phyloP scores from a whole-genome alignment of 257 asterid species.

The Coffea canephora region DNA sequence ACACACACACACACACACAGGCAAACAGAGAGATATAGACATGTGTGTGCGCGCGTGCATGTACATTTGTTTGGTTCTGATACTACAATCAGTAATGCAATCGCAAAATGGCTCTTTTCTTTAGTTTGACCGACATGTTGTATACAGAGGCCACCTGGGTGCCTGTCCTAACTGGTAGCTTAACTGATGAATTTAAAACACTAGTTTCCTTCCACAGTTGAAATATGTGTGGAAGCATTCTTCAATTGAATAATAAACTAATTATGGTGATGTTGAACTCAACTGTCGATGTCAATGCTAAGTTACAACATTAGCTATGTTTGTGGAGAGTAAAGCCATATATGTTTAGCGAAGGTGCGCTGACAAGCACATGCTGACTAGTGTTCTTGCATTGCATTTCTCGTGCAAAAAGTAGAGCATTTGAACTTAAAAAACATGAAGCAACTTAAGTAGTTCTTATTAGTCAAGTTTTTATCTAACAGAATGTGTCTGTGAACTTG shows the following conservation, averaged over 20 bases:
- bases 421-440: background rate
- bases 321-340: background rate
- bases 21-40: too few species aligned
- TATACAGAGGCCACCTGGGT: too few species aligned
- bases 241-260: background rate
- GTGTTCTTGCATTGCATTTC: background rate
- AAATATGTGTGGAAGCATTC: background rate
- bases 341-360: background rate
- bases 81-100: background rate
- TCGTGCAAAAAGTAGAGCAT: background rate
- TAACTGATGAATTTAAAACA: background rate
- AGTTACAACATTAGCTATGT: background rate
- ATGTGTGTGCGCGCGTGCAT: too few species aligned
- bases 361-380: too few species aligned
- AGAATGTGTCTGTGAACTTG: background rate
- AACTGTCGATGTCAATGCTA: background rate
- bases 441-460: background rate
- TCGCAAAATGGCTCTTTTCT: background rate
- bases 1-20: too few species aligned
- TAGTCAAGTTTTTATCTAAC: background rate
- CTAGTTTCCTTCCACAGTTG: background rate
- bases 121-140: background rate
- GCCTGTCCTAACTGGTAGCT: background rate
- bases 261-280: background rate
- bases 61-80: too few species aligned